phyloP scores from a whole-genome alignment of 139 green algal species.

The Spirogloea muscicola region DNA sequence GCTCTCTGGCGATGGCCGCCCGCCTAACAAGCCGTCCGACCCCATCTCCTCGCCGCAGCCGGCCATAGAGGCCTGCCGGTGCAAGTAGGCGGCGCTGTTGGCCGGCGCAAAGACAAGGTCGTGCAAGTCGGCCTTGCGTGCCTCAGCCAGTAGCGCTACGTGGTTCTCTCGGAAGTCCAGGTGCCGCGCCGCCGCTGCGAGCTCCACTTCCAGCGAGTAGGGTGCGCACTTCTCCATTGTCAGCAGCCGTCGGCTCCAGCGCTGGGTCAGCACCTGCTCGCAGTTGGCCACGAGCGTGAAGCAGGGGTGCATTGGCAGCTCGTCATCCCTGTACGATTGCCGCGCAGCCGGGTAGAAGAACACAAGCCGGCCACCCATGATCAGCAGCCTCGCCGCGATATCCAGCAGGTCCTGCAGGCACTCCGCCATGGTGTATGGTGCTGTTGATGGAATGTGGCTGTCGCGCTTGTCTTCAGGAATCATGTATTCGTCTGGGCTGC shows the following conservation, averaged over 20 bases:
- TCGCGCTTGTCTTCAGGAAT: constrained; percentile 43
- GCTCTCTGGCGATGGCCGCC: too few relatives aligned
- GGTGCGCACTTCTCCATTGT: constrained; percentile 72
- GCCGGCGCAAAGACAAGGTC: too few relatives aligned
- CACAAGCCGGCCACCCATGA: constrained; percentile 47
- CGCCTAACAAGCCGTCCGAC: too few relatives aligned
- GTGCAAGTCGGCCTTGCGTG: too few relatives aligned
- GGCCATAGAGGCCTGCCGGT: too few relatives aligned
- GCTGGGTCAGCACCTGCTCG: constrained; percentile 73
- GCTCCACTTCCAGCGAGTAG: too few relatives aligned
- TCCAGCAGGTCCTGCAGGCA: constrained; percentile 88
- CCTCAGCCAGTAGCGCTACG: too few relatives aligned
- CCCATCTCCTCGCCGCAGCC: too few relatives aligned
- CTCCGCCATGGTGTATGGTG: constrained; percentile 77
- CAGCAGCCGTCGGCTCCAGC: constrained; percentile 82
- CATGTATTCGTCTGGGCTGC: constrained; percentile 8
- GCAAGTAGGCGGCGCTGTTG: too few relatives aligned
- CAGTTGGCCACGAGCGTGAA: constrained; percentile 62
- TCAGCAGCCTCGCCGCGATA: constrained; percentile 66
- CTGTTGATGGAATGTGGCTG: constrained; percentile 73
- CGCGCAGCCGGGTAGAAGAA: constrained; percentile 43
- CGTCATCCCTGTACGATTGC: constrained; percentile 56
- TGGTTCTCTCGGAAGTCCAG: too few relatives aligned
- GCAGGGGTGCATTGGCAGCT: constrained; percentile 70
- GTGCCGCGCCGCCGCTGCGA: too few relatives aligned